A percentile compares a stretch with the other conserved stretches of the same genome.
Conservation (phyloP, 768 basidiomycete species). For the Xerocomellus chrysenteron region DNA sequence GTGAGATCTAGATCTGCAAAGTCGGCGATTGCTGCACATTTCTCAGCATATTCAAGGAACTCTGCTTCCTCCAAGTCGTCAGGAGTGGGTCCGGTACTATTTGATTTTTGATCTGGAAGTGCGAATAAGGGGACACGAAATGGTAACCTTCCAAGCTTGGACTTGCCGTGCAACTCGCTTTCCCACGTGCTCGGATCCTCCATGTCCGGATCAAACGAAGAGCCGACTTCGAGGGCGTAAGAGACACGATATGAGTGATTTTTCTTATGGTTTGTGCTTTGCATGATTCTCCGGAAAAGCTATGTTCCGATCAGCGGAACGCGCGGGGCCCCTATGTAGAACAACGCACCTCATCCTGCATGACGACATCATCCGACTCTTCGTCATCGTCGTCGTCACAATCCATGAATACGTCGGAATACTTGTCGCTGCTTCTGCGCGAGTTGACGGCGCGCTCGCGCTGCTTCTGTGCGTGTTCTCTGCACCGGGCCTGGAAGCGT, state of each 20-base stretch:
- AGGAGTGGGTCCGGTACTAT: conserved; percentile 32
- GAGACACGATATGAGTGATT: conserved; percentile 59
- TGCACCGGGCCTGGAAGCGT: conserved; percentile 58
- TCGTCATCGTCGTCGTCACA: conserved; percentile 49
- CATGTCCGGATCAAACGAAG: conserved; percentile 72
- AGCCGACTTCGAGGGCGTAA: conserved; percentile 67
- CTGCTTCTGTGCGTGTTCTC: conserved; percentile 59
- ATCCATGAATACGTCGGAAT: conserved; percentile 47
- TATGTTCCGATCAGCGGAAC: conserved; percentile 29
- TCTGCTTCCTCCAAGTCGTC: conserved; percentile 57
- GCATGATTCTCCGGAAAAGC: conserved; percentile 68
- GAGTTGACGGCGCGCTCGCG: conserved; percentile 46
- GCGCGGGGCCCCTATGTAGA: background rate
- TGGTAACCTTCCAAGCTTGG: conserved; percentile 13
- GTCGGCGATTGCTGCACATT: conserved; percentile 43
- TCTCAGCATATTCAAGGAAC: conserved; percentile 58
- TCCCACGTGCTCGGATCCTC: conserved; percentile 68
- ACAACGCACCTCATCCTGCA: conserved; percentile 57
- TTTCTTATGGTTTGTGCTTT: conserved; percentile 48
- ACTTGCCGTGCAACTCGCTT: conserved; percentile 46
- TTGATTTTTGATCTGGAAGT: background rate
- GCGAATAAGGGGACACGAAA: conserved; percentile 1
- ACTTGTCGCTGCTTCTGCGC: conserved; percentile 46
- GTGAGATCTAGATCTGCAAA: conserved; percentile 44
- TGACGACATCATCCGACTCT: conserved; percentile 56